Evolutionary conservation across 164 flowering plant species (phyloP), one percentile per base, ranked within the genome.

Genomic region (Berberis thunbergii): DNA sequence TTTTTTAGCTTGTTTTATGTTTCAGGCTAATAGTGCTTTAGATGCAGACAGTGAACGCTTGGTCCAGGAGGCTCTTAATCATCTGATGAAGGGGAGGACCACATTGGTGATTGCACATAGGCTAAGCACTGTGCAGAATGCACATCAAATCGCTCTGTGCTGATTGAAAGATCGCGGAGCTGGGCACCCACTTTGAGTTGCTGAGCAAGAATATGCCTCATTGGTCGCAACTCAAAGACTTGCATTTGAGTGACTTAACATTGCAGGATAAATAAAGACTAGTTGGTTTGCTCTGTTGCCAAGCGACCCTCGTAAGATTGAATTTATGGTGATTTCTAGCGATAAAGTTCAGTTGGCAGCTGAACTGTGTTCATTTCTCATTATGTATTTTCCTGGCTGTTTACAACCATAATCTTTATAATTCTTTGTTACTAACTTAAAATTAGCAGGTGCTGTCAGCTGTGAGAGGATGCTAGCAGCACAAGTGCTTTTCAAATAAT

Each of bases 41-140:
- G 97, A 94, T 74, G 79, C 97, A 45, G 85, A 81, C 3, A 91
- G 99, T 53, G 97, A 94, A 74, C 86, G 86, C 38, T 71, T 94
- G 70, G 97, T 91, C 44, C 97, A 94, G 80, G 88, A 82, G 54
- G 96, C 97, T 44, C 81, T 91, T 65, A 76, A 83, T 73, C 86
- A 72, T 65, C 79, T 91, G 66, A 89, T 91, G 96, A 87, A 86
- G 71, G 97, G 86, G 52, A 81, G 96, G 70, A 91, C 97, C 59
- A 87, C 97, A 46, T 75, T 94, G 77, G 96, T 94, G 62, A 87
- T 94, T 73, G 97, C 96, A 67, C 99, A 94, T 74, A 76, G 96
- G 67, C 74, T 94, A 76, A 91, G 99, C 78, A 94, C 99, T 3
- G 99, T 94, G 64, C 97, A 91, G 72, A 91, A 86, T 77, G 99